Evolutionary conservation across 1,139 yeast species (phyloP), one percentile per base, ranked within the genome.

Genomic region (Lizanozyma gosingica): DNA sequence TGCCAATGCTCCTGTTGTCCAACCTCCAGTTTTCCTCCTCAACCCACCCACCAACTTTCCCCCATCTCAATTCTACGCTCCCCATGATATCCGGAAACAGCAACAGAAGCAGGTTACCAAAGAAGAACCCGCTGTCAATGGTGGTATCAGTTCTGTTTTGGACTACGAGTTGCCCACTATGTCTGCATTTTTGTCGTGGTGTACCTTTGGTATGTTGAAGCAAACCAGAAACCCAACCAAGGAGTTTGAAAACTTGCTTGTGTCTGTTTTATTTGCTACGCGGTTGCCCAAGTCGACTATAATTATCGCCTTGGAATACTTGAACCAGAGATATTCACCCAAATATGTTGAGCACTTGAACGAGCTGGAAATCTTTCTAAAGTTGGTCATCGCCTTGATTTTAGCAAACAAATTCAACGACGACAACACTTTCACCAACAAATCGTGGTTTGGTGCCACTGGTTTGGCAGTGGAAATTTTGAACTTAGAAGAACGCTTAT

Each of bases 391-490:
- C 27, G 74, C 94, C 1, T 71, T 92, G 38, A 76, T 92, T 35
- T 69, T 92, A 47, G 95, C 97, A 37, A 92, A 92, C 66, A 92
- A 92, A 63, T 86, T 88, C 59, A 88, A 90, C 57, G 97, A 92
- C 60, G 98, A 92, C 65, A 88, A 90, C 63, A 92, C 97, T 18
- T 92, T 92, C 56, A 88, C 95, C 45, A 92, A 90, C 64, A 80
- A 80, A 55, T 87, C 96, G 8, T 92, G 98, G 98, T 76, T 88
- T 37, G 92, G 88, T 42, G 97, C 97, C 17, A 85, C 97, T 14
- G 95, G 95, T 18, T 72, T 92, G 47, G 65, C 76, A 14, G 70
- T 86, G 41, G 53, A 54, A 2, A 64, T 71, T 34, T 69, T 92
- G 46, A 87, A 90, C 53, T 56, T 60, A 17, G 67, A 77, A 47